Evolutionary conservation across 352 stramenopile species (phyloP), one percentile per base, ranked within the genome.

Genomic region (Phytopythium aichiense): DNA sequence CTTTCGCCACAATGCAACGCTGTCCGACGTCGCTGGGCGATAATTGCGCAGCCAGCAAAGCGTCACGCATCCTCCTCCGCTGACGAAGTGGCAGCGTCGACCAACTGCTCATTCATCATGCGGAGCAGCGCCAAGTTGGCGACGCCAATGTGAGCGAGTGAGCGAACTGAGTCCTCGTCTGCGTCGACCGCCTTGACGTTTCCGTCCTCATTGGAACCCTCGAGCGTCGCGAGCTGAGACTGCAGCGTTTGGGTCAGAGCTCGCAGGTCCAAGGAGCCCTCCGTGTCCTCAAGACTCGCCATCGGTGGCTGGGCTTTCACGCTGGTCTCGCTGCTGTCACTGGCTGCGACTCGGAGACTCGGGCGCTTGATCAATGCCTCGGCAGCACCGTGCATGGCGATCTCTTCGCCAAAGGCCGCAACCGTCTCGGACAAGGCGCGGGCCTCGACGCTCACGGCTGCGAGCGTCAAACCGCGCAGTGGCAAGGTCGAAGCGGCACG

Each of bases 341-440:
- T 16, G 4, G 56, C 43, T 11, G 20, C 45, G 30, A 58, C 53
- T 11, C 68, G 65, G 28, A 87, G 59, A 2, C 66, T 71, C 31
- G 73, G 74, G 5, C 71, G 71, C 53, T 80, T 70, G n/a, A 83
- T 83, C 23, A 89, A 48, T 25, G 68, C 67, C 38, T 77, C 69
- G 0, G 76, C 76, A 13, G 74, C 76, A 1, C 71, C 65, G 46
- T 83, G 67, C 31, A 88, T 61, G 20, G 73, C 76, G 25, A 74
- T 67, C 67, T 77, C 70, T 33, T 90, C 77, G 1, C 69, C 71
- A 52, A 69, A 69, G 1, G 42, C 31, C 6, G 77, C 64, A 12
- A 70, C 65, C 1, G 59, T 57, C 18, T 57, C 46, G n/a, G 64
- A 68, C 20, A 77, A 16, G 6, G 33, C 37, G n/a, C 63, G 65